Base-by-base conservation (phyloP, 805 yeast genomes). In the Kuraishia borneana region DNA sequence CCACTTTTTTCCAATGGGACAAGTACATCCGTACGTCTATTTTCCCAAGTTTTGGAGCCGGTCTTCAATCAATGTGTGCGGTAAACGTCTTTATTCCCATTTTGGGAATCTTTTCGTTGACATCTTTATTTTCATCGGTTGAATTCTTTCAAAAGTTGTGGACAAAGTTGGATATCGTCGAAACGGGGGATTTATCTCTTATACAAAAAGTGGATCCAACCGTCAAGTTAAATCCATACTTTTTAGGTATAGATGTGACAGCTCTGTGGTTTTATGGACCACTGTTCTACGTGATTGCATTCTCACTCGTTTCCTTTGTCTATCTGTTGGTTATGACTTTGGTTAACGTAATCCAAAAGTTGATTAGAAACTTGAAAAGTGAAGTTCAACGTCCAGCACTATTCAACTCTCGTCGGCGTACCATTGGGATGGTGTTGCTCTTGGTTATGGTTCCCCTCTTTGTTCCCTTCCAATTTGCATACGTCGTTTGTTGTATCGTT, bases 401-500 rank as follows among this genome's bases (percentile, higher is more conserved):
- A 31, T 23, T 22, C 16, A 33, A 38, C 32, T 43, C 43, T 36
- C 50, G 40, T 22, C 37, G 54, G 3, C 49, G 53, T 21, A 46
- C 58, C 6, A 5, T 63, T n/a, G 57, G 65, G 2, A 53, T 62
- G 3, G 37, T 58, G 1, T 29, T 63, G 0, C 43, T 77, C 9
- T 39, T 73, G 3, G 40, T 61, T 1, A 51, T 65, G 16, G 78
- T 81, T 3, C 60, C 76, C 21, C 55, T 78, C 18, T 81, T 77
- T 47, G 57, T 83, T 10, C 96, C 96, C 0, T 87, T 77, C 48
- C 95, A 87, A 50, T 68, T 85, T 49, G 88, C 83, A 2, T 83
- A 68, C 45, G 58, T 74, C 6, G 65, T 82, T 6, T 66, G 79
- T 30, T 60, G 73, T 31, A 19, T 73, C 8, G 66, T 80, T 2